Conservation (phyloP, 73 alveolate species). For the Tetrahymena thermophila region DNA sequence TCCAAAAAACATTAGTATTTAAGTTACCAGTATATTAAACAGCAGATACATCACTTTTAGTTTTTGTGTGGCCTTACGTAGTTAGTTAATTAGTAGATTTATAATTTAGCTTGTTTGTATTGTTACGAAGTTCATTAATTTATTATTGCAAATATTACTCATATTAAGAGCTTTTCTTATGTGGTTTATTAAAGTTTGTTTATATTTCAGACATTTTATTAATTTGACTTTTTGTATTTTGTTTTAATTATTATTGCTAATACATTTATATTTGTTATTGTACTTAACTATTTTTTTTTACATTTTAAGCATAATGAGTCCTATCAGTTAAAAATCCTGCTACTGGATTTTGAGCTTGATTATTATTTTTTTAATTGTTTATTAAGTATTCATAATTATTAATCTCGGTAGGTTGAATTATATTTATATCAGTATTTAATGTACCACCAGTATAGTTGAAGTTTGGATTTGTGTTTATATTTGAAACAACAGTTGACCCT, state of each 20-base stretch:
- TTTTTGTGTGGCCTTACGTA: not conserved
- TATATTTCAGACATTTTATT: not conserved
- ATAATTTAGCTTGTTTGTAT: not conserved
- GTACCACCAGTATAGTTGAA: not conserved
- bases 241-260: not conserved
- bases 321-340: not conserved
- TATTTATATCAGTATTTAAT: not conserved
- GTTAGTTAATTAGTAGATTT: not conserved
- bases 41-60: not conserved
- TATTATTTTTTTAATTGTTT: not conserved
- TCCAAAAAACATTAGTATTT: not conserved
- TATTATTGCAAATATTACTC: not conserved
- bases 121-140: not conserved
- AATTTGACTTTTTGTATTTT: not conserved
- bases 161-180: not conserved
- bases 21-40: not conserved
- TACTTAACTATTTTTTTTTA: not conserved
- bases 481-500: not conserved
- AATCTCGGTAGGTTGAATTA: not conserved
- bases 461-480: not conserved
- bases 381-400: not conserved
- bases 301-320: not conserved
- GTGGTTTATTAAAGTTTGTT: not conserved
- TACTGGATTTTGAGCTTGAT: not conserved
- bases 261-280: not conserved